Conservation (phyloP, 1,284 basidiomycete species). For the Lignosus rhinocerotis region DNA sequence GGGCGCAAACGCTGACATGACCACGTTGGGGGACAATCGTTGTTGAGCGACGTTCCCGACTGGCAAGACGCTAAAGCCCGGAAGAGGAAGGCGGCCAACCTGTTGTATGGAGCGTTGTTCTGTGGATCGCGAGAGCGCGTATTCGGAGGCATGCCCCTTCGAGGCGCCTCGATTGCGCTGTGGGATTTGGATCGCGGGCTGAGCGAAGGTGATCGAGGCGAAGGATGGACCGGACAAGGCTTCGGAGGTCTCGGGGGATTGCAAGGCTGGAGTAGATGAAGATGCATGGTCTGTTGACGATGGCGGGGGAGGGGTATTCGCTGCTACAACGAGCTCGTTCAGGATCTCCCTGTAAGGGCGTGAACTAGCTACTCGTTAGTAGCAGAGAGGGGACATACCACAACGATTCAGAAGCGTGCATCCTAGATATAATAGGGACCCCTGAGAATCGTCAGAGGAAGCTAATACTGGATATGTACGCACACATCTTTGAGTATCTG, state of each 20-base stretch:
- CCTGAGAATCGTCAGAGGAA: too few species aligned
- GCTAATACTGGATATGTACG: slow-evolving; percentile 10
- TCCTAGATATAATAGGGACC: slow-evolving; percentile 30
- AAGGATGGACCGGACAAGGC: slow-evolving; percentile 43
- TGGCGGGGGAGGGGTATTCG: slow-evolving; percentile 33
- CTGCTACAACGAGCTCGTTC: slow-evolving; percentile 65
- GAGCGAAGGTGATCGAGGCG: not conserved
- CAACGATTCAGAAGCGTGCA: slow-evolving; percentile 45
- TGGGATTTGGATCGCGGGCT: not conserved
- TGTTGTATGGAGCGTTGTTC: too few species aligned
- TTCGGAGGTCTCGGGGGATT: slow-evolving; percentile 41
- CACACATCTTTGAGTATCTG: slow-evolving; percentile 50
- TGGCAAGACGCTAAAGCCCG: too few species aligned
- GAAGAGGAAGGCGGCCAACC: too few species aligned
- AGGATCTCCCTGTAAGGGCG: slow-evolving; percentile 55
- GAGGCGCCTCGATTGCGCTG: not conserved
- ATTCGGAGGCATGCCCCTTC: not conserved
- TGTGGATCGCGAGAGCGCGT: not conserved
- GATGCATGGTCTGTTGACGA: not conserved
- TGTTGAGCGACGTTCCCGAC: too few species aligned
- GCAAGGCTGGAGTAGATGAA: not conserved
- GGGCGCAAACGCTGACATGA: too few species aligned
- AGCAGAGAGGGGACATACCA: slow-evolving; percentile 30
- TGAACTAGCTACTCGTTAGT: not conserved
- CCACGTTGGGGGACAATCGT: too few species aligned